These are phyloP conservation scores for Metschnikowia proteae DNA, from an alignment of 805 yeast species.

Conservation along the genomic window DNA sequence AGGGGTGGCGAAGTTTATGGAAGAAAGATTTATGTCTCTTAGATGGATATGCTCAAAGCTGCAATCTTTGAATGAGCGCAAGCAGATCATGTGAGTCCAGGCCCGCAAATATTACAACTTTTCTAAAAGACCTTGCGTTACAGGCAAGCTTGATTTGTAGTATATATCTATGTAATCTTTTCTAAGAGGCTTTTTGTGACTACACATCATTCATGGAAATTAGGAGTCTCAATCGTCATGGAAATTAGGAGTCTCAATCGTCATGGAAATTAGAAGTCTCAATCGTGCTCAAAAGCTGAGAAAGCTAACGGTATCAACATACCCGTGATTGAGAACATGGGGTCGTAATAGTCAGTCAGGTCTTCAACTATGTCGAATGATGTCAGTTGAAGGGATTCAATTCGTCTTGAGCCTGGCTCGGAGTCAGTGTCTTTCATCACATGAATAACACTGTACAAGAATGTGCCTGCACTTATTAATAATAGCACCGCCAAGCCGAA, in stretches of 20 bases:
- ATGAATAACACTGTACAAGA: slow-evolving; percentile 66
- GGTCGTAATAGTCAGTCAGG: not conserved
- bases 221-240: not conserved
- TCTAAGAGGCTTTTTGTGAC: too few relatives aligned
- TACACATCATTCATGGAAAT: too few relatives aligned
- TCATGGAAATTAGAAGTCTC: not conserved
- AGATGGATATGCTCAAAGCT: too few relatives aligned
- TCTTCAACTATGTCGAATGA: slow-evolving; percentile 5
- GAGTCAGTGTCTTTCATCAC: slow-evolving; percentile 41
- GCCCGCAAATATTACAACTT: too few relatives aligned
- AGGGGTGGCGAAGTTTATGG: not conserved
- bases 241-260: not conserved
- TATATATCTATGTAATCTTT: too few relatives aligned
- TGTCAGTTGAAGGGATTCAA: slow-evolving; percentile 10
- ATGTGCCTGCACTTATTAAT: slow-evolving; percentile 68
- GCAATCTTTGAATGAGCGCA: too few relatives aligned
- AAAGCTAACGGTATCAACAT: slow-evolving; percentile 15
- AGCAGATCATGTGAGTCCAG: too few relatives aligned
- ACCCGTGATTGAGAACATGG: slow-evolving; percentile 10
- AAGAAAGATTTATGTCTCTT: too few relatives aligned
- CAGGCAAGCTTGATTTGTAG: too few relatives aligned
- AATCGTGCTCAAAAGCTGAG: slow-evolving; percentile 12
- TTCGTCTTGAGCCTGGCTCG: slow-evolving; percentile 1
- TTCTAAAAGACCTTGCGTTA: too few relatives aligned
- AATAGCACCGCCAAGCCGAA: slow-evolving; percentile 53